Base-by-base conservation (phyloP, 83 land plant species). In the Picea abies region DNA sequence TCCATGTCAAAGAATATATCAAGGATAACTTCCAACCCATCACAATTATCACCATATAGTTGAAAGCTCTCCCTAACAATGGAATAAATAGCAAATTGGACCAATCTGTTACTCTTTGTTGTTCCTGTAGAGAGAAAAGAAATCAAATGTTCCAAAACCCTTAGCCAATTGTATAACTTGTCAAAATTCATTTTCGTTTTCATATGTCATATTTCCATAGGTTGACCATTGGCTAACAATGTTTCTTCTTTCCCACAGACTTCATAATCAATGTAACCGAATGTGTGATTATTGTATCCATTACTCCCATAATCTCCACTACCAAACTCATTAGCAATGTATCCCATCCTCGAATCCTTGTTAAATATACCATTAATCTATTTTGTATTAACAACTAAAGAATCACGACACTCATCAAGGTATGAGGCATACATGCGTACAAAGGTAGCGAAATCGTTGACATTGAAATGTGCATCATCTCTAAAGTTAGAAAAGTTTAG, bases 1-100 rank as follows among this genome's bases (percentile, higher is more conserved):
- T 90, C 92, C 92, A 90, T 89, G 44, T 90, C 92, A 82, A 90
- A 90, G 61, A 90, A 90, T 35, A 71, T 84, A 70, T 90, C 92
- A 2, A 90, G 80, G 20, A 90, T 76, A 10, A 85, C 62, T 8
- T 84, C 69, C 68, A 86, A 61, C 0, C 84, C 91, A 61, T 90
- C 91, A 39, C 86, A 63, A 12, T 88, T 83, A 41, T 90, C 88
- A 22, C 60, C 65, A 71, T 88, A 89, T 10, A 88, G 79, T 63
- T 89, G 88, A 32, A 85, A 85, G 84, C 88, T 90, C 47, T 90
- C 92, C 58, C 49, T 77, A 22, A 88, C 84, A 4, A 90, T 58
- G 14, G 83, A 64, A 61, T 90, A 84, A 22, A 90, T 76, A 47
- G 90, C 82, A n/a, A 82, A 29, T 71, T 84, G 92, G 4, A 86